phyloP scores from a whole-genome alignment of 1,284 basidiomycete genomes.

The Fomitopsis pinicola region DNA sequence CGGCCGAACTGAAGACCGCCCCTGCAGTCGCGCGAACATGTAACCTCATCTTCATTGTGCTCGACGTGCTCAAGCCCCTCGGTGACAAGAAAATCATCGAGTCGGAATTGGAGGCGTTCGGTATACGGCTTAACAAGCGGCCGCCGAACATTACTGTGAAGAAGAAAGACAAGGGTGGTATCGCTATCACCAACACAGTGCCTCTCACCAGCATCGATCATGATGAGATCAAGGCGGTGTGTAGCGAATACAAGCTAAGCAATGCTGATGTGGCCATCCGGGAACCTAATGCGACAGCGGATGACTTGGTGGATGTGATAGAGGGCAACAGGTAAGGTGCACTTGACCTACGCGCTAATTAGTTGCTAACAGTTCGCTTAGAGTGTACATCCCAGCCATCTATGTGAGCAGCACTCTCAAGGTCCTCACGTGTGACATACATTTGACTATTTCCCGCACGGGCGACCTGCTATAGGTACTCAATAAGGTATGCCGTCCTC shows the following conservation, averaged over 20 bases:
- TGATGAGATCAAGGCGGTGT: slow-evolving; percentile 94
- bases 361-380: slow-evolving; percentile 24
- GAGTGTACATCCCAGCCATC: slow-evolving; percentile 91
- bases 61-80: slow-evolving; percentile 96
- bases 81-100: slow-evolving; percentile 93
- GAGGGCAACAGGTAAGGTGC: slow-evolving; percentile 78
- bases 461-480: slow-evolving; percentile 45
- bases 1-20: slow-evolving; percentile 1
- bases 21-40: slow-evolving; percentile 88
- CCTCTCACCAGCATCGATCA: slow-evolving; percentile 96
- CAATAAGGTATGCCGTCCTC: slow-evolving; percentile 54
- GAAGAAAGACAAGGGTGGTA: slow-evolving; percentile 93
- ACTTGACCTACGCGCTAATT: background rate
- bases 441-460: background rate
- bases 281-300: slow-evolving; percentile 89
- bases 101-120: slow-evolving; percentile 92
- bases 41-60: slow-evolving; percentile 97
- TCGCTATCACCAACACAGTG: slow-evolving; percentile 93
- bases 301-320: slow-evolving; percentile 96
- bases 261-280: slow-evolving; percentile 95
- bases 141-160: slow-evolving; percentile 88
- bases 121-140: slow-evolving; percentile 94
- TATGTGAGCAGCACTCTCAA: slow-evolving; percentile 53
- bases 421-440: background rate
- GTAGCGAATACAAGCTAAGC: slow-evolving; percentile 87